phyloP scores from a whole-genome alignment of 176 grass and related monocot genomes.

The Triticum dicoccoides region DNA sequence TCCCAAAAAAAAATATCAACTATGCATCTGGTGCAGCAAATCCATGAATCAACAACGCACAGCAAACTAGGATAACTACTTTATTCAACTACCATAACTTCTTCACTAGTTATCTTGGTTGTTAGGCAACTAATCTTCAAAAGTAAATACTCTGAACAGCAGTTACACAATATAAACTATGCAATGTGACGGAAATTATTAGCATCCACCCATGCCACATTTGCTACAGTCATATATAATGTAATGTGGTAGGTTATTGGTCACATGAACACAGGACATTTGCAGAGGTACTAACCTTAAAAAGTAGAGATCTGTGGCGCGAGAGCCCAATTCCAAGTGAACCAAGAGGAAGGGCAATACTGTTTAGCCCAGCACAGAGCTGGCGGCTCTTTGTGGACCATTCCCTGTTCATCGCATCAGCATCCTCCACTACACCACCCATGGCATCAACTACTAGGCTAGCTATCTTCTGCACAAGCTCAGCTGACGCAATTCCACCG shows the following conservation, averaged over 20 bases:
- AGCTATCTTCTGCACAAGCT: constrained; percentile 72
- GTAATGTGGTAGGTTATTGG: background rate
- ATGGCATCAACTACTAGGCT: constrained; percentile 66
- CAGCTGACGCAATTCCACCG: constrained; percentile 26
- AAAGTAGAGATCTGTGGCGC: constrained; percentile 83
- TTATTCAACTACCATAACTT: background rate
- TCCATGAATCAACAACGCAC: background rate
- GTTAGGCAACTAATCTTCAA: constrained; percentile 3
- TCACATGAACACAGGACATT: background rate
- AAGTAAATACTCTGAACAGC: background rate
- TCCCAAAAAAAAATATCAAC: background rate
- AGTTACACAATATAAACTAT: background rate
- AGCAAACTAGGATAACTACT: constrained; percentile 16
- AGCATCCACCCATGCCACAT: background rate
- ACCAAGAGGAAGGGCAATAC: constrained; percentile 77
- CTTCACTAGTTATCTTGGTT: background rate
- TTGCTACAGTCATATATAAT: background rate
- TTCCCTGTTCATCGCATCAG: constrained; percentile 54
- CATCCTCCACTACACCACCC: constrained; percentile 83
- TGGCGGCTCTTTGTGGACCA: constrained; percentile 53
- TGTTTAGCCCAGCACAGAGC: constrained; percentile 49
- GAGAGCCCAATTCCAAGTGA: constrained; percentile 71
- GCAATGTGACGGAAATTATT: background rate
- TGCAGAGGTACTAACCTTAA: constrained; percentile 68
- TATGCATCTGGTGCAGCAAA: constrained; percentile 1